phyloP scores from a whole-genome alignment of 208 protist species.

The Leishmania braziliensis region DNA sequence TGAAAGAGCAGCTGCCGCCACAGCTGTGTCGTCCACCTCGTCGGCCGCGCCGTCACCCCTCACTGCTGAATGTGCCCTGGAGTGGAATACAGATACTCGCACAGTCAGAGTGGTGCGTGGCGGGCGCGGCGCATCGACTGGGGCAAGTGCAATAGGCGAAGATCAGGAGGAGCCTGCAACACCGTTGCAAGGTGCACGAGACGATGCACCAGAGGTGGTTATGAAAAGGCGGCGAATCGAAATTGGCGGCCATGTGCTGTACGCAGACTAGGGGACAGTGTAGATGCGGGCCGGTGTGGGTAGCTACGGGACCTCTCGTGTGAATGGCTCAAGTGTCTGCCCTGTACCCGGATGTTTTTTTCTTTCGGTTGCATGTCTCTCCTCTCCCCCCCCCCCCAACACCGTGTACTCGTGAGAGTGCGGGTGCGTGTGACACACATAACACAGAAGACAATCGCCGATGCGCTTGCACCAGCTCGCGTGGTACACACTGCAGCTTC shows the following conservation, averaged over 20 bases:
- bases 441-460: not conserved
- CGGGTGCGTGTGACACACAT: not conserved
- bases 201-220: slow-evolving; percentile 9
- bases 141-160: slow-evolving; percentile 15
- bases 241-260: slow-evolving; percentile 67
- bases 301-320: not conserved
- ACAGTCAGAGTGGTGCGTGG: slow-evolving; percentile 28
- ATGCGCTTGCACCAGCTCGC: not conserved
- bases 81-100: slow-evolving; percentile 38
- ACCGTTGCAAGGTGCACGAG: not conserved
- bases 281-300: not conserved
- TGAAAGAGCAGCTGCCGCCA: not conserved
- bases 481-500: not conserved
- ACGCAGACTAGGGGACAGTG: slow-evolving; percentile 29
- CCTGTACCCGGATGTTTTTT: not conserved
- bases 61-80: slow-evolving; percentile 29
- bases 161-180: slow-evolving; percentile 15
- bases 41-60: not conserved
- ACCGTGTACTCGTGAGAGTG: not conserved
- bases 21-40: not conserved
- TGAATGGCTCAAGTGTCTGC: not conserved
- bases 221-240: slow-evolving; percentile 52
- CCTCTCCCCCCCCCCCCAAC: not conserved
- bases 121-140: slow-evolving; percentile 3
- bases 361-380: not conserved